Base-by-base conservation (phyloP, 208 protist species). In the Trypanosomatidae sp. region DNA sequence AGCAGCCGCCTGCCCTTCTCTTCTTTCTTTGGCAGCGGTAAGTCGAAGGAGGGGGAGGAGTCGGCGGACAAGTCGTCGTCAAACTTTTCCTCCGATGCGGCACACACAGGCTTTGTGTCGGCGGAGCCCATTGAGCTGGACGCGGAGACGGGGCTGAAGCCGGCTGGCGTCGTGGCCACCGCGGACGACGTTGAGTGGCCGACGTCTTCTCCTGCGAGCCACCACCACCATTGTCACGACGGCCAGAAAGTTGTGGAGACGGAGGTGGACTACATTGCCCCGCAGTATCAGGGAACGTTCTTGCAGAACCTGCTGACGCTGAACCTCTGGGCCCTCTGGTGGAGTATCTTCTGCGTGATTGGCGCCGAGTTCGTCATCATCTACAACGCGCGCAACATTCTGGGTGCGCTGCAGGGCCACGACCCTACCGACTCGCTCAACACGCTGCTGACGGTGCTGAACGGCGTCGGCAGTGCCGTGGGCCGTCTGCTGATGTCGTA, bases 241-340 rank as follows among this genome's bases (percentile, higher is more conserved):
- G n/a, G n/a, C n/a, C n/a, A n/a, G n/a, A n/a, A n/a, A 1, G 25
- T 47, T 8, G 66, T 81, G 25, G 76, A 70, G 55, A 82, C 76
- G 67, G 86, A 93, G 36, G 55, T 90, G 4, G 88, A 93, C 72
- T 93, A 84, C 82, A 84, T 91, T 50, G 84, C 86, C 0, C 89
- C 89, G 17, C 73, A 79, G 74, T 93, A 88, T 74, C 89, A 90
- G 69, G 84, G 77, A 4, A 81, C 76, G 2, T 93, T 93, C 70
- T 33, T 80, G 52, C 71, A 83, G 62, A 89, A 74, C 75, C 47
- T 76, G 17, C 70, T 77, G 66, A 89, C 86, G 6, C 33, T 84
- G 46, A 49, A 58, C 17, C 70, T 93, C n/a, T 93, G 89, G 86
- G 67, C 52, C 67, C 72, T 89, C 33, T 71, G 82, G 30, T 88